phyloP scores from a whole-genome alignment of 2,329 filamentous ascomycete genomes.

The Cercospora nicotianae region DNA sequence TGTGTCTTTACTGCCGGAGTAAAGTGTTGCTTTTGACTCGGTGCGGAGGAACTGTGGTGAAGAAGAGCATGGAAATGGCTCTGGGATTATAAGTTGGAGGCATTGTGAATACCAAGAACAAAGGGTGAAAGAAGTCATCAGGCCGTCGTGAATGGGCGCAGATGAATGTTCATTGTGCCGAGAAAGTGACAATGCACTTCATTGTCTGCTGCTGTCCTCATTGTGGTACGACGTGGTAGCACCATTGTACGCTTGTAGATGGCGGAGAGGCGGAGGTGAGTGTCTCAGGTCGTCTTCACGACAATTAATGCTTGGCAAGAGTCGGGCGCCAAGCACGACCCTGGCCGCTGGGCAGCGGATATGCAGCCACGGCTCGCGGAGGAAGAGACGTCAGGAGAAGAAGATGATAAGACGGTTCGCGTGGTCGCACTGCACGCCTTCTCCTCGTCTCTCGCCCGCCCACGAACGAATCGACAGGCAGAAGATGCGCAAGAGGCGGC shows the following conservation, averaged over 20 bases:
- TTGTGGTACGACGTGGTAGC: not conserved
- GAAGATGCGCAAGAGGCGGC: conserved; percentile 3
- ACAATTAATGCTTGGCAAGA: not conserved
- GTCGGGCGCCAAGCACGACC: not conserved
- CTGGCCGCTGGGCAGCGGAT: not conserved
- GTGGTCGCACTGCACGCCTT: not conserved
- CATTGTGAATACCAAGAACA: not conserved
- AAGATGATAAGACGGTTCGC: not conserved
- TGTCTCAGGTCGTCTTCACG: not conserved
- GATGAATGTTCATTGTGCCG: not conserved
- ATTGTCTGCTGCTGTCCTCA: not conserved
- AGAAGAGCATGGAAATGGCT: not conserved
- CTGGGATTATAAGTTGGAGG: not conserved
- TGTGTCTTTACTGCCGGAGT: conserved; percentile 9
- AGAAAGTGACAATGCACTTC: not conserved
- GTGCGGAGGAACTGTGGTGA: not conserved
- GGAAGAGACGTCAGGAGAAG: not conserved
- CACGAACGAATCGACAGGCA: not conserved
- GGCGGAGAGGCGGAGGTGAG: not conserved
- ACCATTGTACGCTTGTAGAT: not conserved
- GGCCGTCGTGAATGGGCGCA: not conserved
- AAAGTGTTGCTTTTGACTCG: not conserved
- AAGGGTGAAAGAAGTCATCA: not conserved
- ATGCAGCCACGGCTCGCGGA: not conserved
- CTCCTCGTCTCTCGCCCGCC: not conserved